Evolutionary conservation across 2,329 filamentous ascomycete species (phyloP).

Genomic region (Camptophora hylomeconis): DNA sequence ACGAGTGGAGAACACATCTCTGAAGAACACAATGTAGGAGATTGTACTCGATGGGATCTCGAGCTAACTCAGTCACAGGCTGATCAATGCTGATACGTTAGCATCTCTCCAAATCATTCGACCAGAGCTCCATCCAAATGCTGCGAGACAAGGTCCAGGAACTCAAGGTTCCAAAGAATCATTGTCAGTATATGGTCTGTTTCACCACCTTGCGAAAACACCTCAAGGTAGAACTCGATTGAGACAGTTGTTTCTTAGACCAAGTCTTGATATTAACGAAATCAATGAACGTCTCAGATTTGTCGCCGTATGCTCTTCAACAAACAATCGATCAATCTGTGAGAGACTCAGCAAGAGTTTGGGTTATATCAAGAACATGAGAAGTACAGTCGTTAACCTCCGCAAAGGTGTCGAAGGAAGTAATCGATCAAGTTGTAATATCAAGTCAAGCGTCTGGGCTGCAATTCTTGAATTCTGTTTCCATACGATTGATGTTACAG

Average conservation of each 20-base stretch:
- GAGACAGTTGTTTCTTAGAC: conserved; percentile 69
- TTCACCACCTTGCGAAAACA: conserved; percentile 61
- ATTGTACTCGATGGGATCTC: conserved; percentile 1
- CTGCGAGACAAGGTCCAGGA: conserved; percentile 58
- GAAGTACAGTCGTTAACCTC: conserved; percentile 53
- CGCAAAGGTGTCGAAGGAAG: conserved; percentile 59
- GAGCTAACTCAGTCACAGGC: conserved; percentile 45
- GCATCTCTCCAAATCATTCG: conserved; percentile 73
- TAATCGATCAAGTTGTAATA: conserved; percentile 38
- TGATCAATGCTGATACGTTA: conserved; percentile 69
- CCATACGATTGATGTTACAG: conserved; percentile 55
- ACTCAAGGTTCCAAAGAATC: conserved; percentile 61
- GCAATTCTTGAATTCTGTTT: conserved; percentile 61
- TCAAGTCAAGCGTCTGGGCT: conserved; percentile 59
- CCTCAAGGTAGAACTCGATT: conserved; percentile 64
- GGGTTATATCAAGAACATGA: conserved; percentile 63
- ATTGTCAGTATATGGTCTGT: conserved; percentile 72
- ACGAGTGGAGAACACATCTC: conserved; percentile 60
- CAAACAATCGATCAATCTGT: conserved; percentile 51
- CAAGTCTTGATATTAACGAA: conserved; percentile 52
- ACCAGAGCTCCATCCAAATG: conserved; percentile 70
- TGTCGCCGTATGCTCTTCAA: conserved; percentile 51
- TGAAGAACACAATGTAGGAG: conserved; percentile 47
- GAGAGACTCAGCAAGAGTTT: conserved; percentile 47
- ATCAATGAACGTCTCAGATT: conserved; percentile 62